Evolutionary conservation across 257 asterid genomes (phyloP).

Genomic region (Cynanchum wilfordii): DNA sequence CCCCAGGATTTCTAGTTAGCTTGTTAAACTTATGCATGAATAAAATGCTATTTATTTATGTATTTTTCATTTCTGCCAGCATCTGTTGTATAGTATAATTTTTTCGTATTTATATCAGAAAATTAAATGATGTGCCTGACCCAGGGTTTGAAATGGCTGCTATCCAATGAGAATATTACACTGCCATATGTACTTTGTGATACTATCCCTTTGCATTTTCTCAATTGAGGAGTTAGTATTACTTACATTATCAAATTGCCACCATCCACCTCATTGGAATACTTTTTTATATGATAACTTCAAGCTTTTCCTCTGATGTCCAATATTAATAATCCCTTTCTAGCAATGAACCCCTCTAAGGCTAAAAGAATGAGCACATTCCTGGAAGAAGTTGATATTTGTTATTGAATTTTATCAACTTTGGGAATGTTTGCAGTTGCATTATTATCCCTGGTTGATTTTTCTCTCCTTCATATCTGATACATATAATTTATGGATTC

Average conservation of each 20-base stretch:
- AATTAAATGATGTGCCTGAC: background rate
- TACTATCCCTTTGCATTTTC: background rate
- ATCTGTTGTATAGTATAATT: background rate
- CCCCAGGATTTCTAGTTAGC: background rate
- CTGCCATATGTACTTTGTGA: background rate
- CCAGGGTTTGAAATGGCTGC: background rate
- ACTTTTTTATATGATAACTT: background rate
- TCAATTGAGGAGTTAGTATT: no score
- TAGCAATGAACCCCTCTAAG: background rate
- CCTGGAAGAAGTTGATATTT: background rate
- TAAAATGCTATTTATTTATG: background rate
- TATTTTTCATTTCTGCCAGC: background rate
- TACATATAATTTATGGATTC: background rate
- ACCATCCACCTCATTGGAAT: background rate
- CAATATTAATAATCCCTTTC: background rate
- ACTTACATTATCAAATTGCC: background rate
- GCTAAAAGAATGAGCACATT: background rate
- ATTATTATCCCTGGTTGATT: slow-evolving; percentile 1
- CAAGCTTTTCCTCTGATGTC: background rate
- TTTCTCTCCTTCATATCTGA: background rate
- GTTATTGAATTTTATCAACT: background rate
- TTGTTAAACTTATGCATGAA: background rate
- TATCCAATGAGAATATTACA: background rate
- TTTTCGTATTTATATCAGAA: background rate
- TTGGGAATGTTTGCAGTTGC: background rate